A percentile compares a stretch with the other conserved stretches of the same genome.
phyloP scores from a whole-genome alignment of 768 basidiomycete species.

The Trametes gibbosa region DNA sequence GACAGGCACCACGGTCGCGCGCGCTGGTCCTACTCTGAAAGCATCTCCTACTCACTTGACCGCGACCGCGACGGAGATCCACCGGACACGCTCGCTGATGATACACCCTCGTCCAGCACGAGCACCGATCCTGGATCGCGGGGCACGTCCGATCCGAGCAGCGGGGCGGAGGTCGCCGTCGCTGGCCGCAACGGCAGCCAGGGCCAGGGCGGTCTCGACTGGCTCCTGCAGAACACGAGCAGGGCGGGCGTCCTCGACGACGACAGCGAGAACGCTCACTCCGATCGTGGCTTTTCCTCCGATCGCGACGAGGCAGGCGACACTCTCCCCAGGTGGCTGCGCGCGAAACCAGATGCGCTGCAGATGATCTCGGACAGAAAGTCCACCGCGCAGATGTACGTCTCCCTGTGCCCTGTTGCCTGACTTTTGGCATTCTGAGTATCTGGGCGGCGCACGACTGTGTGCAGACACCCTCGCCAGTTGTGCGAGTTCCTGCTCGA shows the following conservation, averaged over 20 bases:
- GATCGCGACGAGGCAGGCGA: conserved; percentile 12
- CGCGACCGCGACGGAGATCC: conserved; percentile 12
- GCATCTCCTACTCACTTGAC: conserved; percentile 30
- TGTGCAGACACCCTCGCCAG: conserved; percentile 27
- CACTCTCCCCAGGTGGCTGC: conserved; percentile 26
- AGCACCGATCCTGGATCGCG: conserved; percentile 3
- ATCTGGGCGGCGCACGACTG: neutral
- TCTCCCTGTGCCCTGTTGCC: neutral
- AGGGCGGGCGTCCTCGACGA: conserved; percentile 19
- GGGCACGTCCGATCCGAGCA: neutral
- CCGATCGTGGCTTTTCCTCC: neutral
- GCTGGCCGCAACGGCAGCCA: conserved; percentile 2
- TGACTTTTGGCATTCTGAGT: neutral
- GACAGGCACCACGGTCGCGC: conserved; percentile 34
- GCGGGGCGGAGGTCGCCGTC: neutral
- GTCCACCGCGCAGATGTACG: conserved; percentile 33
- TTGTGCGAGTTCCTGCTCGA: conserved; percentile 33
- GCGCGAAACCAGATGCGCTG: conserved; percentile 19
- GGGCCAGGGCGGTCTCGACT: conserved; percentile 23
- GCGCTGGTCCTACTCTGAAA: conserved; percentile 40
- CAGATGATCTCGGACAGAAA: conserved; percentile 26
- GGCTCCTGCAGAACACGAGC: conserved; percentile 27
- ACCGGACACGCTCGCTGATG: neutral
- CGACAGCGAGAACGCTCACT: conserved; percentile 3
- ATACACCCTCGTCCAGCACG: neutral